phyloP scores from a whole-genome alignment of 139 green algal species.

The Picochlorum sp. region DNA sequence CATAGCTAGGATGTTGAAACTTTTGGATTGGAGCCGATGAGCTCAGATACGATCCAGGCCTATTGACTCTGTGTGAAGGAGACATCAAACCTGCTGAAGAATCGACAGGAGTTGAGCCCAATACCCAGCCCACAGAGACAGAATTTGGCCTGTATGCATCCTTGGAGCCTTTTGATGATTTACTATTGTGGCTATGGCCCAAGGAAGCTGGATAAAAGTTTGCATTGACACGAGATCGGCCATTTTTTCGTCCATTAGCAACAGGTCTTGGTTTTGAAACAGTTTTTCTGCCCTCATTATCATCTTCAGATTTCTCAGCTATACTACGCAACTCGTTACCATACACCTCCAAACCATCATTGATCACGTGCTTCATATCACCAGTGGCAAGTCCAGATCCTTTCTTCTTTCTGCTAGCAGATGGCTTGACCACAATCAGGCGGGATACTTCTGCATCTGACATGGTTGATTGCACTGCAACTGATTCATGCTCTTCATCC shows the following conservation, averaged over 20 bases:
- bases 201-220: constrained; percentile 46
- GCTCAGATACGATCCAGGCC: constrained; percentile 1
- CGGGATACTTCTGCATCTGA: constrained; percentile 34
- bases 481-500: constrained; percentile 38
- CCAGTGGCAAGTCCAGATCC: background rate
- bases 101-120: constrained; percentile 56
- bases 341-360: constrained; percentile 76
- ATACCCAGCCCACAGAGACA: constrained; percentile 55
- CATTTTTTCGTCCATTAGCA: background rate
- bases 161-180: background rate
- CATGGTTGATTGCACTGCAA: constrained; percentile 2
- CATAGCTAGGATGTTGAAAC: constrained; percentile 84
- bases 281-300: background rate
- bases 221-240: background rate
- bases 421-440: constrained; percentile 57
- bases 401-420: background rate
- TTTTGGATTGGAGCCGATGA: constrained; percentile 49
- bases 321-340: constrained; percentile 43
- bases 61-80: constrained; percentile 30
- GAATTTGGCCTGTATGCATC: constrained; percentile 32
- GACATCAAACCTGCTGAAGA: background rate
- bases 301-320: background rate
- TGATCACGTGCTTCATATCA: constrained; percentile 53
- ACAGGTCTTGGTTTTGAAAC: background rate
- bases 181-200: constrained; percentile 13